Evolutionary conservation across 208 protist genomes (phyloP), one percentile per base, ranked within the genome.

Genomic region (Crithidia sp.): DNA sequence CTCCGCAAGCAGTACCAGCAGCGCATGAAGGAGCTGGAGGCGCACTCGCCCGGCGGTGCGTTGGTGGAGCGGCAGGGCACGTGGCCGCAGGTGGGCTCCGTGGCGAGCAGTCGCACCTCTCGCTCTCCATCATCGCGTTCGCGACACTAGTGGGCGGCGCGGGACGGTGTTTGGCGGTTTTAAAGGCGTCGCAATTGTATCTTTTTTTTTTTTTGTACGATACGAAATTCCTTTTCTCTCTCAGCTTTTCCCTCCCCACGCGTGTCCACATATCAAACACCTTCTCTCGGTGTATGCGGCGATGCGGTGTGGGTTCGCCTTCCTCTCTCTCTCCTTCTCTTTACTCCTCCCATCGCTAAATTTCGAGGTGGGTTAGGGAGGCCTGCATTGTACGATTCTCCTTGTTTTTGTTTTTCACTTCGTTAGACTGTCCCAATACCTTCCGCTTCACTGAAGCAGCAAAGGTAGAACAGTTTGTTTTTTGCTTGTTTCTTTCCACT

Each of bases 1-100:
- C 63, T 89, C 50, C 84, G 82, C 7, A 36, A 47, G 53, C 76
- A 81, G 56, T 92, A 89, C 66, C 81, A 86, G 75, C 60, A 68
- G 49, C 81, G 84, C 13, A 59, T 89, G 14, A 71, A 80, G 14
- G 77, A 88, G 57, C 61, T 89, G n/a, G 77, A 79, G 40, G 71
- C 66, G 28, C 49, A 36, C 10, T 28, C 64, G 36, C 41, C 56
- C 14, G 19, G 60, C 17, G 53, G 49, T 17, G 53, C 36, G 13
- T 41, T 57, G 2, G 43, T 59, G 57, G 71, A 17, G 54, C 71
- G 28, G 12, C 54, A 66, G 39, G 50, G 54, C 37, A 54, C 53
- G 54, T 60, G 54, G 49, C 65, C 43, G 47, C 61, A 66, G 37
- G 63, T 47, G 6, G 63, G 49, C 8, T 58, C 63, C 14, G 50